Conservation (phyloP, 2,329 filamentous ascomycete genomes). For the Fusarium xylarioides region DNA sequence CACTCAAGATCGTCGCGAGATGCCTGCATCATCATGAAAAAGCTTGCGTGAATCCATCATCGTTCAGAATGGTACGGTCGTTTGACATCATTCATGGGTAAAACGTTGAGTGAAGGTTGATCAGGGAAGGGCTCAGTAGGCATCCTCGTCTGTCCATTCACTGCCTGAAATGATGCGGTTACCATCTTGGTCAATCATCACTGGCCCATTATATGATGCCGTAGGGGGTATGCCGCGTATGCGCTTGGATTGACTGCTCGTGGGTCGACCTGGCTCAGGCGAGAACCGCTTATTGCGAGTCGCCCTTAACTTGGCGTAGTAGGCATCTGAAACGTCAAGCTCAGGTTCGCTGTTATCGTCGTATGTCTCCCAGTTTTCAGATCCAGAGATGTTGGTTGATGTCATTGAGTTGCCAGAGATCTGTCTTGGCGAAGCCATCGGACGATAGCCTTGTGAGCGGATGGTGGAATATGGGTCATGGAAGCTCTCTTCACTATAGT, state of each 20-base stretch:
- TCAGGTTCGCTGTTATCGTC: conserved; percentile 84
- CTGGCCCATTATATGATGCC: conserved; percentile 56
- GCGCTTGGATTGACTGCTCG: conserved; percentile 61
- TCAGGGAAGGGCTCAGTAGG: conserved; percentile 52
- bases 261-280: conserved; percentile 56
- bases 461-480: conserved; percentile 54
- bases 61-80: conserved; percentile 30
- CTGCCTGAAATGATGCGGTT: conserved; percentile 70
- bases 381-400: conserved; percentile 81
- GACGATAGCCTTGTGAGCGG: conserved; percentile 52
- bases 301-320: conserved; percentile 80
- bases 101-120: background rate
- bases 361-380: conserved; percentile 98
- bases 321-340: conserved; percentile 77
- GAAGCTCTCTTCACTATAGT: conserved; percentile 50
- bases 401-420: conserved; percentile 72
- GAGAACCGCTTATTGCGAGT: conserved; percentile 71
- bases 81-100: conserved; percentile 37
- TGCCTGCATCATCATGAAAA: conserved; percentile 44
- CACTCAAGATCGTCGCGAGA: conserved; percentile 42
- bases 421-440: conserved; percentile 63
- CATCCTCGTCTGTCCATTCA: conserved; percentile 74
- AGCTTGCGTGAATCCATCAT: conserved; percentile 42
- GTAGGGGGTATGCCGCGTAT: conserved; percentile 62
- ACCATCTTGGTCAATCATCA: conserved; percentile 66